Evolutionary conservation across 495 filamentous ascomycete genomes (phyloP).

Genomic region (Penicillium manginii): DNA sequence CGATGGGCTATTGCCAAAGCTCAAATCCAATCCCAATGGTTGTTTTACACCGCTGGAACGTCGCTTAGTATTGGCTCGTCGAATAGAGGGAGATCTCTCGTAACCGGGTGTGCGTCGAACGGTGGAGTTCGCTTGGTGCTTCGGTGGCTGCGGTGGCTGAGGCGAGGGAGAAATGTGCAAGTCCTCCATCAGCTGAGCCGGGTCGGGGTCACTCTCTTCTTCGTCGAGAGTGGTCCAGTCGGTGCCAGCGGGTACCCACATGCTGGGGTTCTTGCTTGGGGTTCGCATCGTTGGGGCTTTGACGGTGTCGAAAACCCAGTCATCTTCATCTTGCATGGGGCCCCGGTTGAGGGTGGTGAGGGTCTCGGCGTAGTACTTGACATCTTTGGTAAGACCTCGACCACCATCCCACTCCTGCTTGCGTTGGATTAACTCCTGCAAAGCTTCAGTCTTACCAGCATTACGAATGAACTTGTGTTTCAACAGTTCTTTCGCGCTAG

Average conservation of each 20-base stretch:
- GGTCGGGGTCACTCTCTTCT: conserved; percentile 36
- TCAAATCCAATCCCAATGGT: conserved; percentile 80
- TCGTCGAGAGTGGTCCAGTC: conserved; percentile 40
- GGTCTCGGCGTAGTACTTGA: conserved; percentile 90
- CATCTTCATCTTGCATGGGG: conserved; percentile 67
- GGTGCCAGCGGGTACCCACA: conserved; percentile 44
- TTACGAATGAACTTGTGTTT: conserved; percentile 85
- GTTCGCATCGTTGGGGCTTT: conserved; percentile 53
- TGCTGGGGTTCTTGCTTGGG: conserved; percentile 25
- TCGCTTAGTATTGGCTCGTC: conserved; percentile 49
- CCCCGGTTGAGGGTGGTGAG: conserved; percentile 67
- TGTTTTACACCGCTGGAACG: conserved; percentile 66
- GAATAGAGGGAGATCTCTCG: conserved; percentile 46
- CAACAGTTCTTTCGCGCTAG: conserved; percentile 86
- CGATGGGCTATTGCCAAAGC: conserved; percentile 87
- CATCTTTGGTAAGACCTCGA: conserved; percentile 59
- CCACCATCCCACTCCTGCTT: conserved; percentile 78
- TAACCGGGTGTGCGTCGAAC: conserved; percentile 58
- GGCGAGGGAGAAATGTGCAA: conserved; percentile 38
- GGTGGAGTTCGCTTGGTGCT: conserved; percentile 48
- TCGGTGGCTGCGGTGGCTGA: conserved; percentile 35
- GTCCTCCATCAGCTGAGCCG: conserved; percentile 46
- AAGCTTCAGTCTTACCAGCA: conserved; percentile 79
- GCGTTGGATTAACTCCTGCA: conserved; percentile 86
- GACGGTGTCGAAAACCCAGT: conserved; percentile 98